phyloP scores from a whole-genome alignment of 176 grass and related monocot species.

The Oryza meyeriana region DNA sequence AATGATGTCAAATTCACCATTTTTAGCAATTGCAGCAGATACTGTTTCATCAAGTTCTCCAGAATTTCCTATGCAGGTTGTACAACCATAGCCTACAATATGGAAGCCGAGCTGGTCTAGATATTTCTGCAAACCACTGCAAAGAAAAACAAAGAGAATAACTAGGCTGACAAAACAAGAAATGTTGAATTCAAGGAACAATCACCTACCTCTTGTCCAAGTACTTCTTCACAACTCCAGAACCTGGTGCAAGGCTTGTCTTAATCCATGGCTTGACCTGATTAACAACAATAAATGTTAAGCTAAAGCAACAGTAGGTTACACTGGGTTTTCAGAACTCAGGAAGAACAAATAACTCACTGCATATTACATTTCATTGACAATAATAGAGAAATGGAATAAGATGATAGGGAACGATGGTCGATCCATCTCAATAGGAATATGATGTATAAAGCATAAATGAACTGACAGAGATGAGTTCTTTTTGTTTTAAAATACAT shows the following conservation, averaged over 20 bases:
- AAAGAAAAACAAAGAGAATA: slow-evolving; percentile 18
- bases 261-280: slow-evolving; percentile 99
- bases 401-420: background rate
- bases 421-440: background rate
- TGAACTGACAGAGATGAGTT: slow-evolving; percentile 2
- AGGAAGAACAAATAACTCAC: background rate
- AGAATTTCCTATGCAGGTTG: slow-evolving; percentile 99
- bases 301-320: background rate
- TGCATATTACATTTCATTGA: background rate
- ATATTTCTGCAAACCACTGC: slow-evolving; percentile 91
- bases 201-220: slow-evolving; percentile 74
- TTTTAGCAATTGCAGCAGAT: slow-evolving; percentile 76
- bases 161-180: background rate
- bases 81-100: slow-evolving; percentile 98
- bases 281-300: slow-evolving; percentile 35
- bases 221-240: slow-evolving; percentile 93
- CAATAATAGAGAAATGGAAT: slow-evolving; percentile 6
- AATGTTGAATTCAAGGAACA: background rate
- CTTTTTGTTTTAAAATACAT: slow-evolving; percentile 15
- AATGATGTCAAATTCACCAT: slow-evolving; percentile 53
- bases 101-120: slow-evolving; percentile 89
- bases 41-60: slow-evolving; percentile 90
- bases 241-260: slow-evolving; percentile 96
- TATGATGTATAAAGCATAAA: background rate
- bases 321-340: background rate